These are phyloP conservation scores for Epichloe sp. DNA, from an alignment of 2,329 filamentous ascomycete genomes.

Conservation along the genomic window DNA sequence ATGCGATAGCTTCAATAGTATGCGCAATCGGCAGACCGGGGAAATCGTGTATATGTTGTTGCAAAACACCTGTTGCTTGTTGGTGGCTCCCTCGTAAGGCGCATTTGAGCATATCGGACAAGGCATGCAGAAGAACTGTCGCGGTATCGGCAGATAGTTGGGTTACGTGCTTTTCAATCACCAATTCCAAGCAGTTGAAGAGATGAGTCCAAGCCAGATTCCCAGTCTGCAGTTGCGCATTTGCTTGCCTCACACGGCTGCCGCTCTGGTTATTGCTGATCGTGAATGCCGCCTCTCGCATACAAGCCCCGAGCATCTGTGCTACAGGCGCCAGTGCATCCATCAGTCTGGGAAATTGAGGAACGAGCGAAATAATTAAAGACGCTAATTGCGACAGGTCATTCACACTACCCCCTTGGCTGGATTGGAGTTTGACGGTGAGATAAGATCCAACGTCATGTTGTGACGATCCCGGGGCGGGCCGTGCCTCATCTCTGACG, in stretches of 20 bases:
- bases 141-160: constrained; percentile 34
- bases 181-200: constrained; percentile 27
- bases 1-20: constrained; percentile 37
- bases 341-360: constrained; percentile 32
- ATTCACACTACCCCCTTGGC: constrained; percentile 29
- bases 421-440: constrained; percentile 30
- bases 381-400: constrained; percentile 30
- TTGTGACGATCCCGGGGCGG: constrained; percentile 4
- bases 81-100: constrained; percentile 25
- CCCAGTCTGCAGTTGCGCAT: constrained; percentile 24
- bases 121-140: constrained; percentile 21
- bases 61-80: constrained; percentile 19
- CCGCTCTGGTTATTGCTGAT: constrained; percentile 7
- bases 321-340: constrained; percentile 28
- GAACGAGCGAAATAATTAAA: constrained; percentile 27
- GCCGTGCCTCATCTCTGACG: constrained; percentile 8
- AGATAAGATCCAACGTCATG: constrained; percentile 19
- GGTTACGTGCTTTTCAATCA: constrained; percentile 44
- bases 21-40: constrained; percentile 26
- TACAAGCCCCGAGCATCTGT: constrained; percentile 20
- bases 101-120: constrained; percentile 31
- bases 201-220: constrained; percentile 30
- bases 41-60: constrained; percentile 13
- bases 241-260: constrained; percentile 13
- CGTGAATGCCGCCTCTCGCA: constrained; percentile 17